A percentile compares a stretch with the other conserved stretches of the same genome.
Conservation (phyloP, 495 filamentous ascomycete genomes). For the Talaromyces trachyspermus region DNA sequence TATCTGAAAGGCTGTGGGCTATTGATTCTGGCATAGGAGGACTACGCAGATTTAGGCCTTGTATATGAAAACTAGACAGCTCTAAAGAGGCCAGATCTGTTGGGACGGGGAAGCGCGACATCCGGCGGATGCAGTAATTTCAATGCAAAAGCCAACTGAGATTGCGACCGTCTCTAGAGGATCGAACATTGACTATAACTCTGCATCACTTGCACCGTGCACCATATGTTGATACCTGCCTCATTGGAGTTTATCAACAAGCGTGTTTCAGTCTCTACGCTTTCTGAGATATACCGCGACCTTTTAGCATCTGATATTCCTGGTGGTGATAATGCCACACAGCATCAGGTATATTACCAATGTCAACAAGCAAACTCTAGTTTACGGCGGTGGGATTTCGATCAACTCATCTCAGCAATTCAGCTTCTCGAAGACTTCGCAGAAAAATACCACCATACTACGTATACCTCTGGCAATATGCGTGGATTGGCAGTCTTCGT, state of each 20-base stretch:
- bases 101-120: not conserved
- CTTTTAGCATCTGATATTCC: constrained; percentile 1
- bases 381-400: not conserved
- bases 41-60: not conserved
- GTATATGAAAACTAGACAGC: constrained; percentile 1
- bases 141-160: not conserved
- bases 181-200: not conserved
- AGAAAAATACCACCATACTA: not conserved
- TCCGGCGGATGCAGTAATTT: not conserved
- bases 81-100: not conserved
- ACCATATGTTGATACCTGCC: too few relatives aligned
- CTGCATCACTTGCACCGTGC: not conserved
- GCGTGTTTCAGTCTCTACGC: not conserved
- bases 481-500: constrained; percentile 4
- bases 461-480: not conserved
- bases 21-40: not conserved
- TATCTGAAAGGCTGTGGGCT: not conserved
- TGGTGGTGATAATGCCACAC: not conserved
- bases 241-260: constrained; percentile 6
- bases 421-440: not conserved
- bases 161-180: not conserved
- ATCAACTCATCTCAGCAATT: constrained; percentile 3
- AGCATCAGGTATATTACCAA: constrained; percentile 3
- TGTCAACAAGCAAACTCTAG: constrained; percentile 6
- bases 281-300: constrained; percentile 6